Conservation (phyloP, 371 early-diverging fungal genomes). For the Circinella minor region DNA sequence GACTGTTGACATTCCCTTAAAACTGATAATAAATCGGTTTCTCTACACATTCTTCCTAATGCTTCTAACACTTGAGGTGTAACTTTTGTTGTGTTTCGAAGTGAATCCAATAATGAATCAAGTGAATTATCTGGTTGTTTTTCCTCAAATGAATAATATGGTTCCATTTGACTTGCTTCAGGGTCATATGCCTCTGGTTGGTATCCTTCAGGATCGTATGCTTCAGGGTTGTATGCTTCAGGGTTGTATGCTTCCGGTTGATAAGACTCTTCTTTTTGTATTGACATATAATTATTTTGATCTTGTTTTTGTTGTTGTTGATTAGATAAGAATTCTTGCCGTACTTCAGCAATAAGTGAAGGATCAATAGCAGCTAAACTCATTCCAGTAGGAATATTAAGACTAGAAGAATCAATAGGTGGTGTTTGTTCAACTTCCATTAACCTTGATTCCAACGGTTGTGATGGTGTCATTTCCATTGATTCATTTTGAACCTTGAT, state of each 20-base stretch:
- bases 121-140: constrained; percentile 14
- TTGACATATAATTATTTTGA: too few relatives aligned
- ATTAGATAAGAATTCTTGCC: constrained; percentile 34
- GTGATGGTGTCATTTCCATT: too few relatives aligned
- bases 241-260: not conserved
- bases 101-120: constrained; percentile 20
- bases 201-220: too few relatives aligned
- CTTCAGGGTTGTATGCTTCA: too few relatives aligned
- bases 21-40: constrained; percentile 35
- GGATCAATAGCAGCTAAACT: constrained; percentile 38
- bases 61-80: constrained; percentile 45
- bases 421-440: not conserved
- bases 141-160: not conserved
- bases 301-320: not conserved
- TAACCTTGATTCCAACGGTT: not conserved
- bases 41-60: constrained; percentile 37
- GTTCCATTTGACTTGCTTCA: too few relatives aligned
- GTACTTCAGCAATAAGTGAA: constrained; percentile 43
- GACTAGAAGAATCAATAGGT: not conserved
- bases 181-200: too few relatives aligned
- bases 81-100: constrained; percentile 31
- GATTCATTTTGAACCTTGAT: too few relatives aligned
- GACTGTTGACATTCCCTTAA: constrained; percentile 32
- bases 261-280: not conserved
- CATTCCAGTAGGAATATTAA: constrained; percentile 20